Conservation (phyloP, 306 rosid species). For the Rosa rugosa region DNA sequence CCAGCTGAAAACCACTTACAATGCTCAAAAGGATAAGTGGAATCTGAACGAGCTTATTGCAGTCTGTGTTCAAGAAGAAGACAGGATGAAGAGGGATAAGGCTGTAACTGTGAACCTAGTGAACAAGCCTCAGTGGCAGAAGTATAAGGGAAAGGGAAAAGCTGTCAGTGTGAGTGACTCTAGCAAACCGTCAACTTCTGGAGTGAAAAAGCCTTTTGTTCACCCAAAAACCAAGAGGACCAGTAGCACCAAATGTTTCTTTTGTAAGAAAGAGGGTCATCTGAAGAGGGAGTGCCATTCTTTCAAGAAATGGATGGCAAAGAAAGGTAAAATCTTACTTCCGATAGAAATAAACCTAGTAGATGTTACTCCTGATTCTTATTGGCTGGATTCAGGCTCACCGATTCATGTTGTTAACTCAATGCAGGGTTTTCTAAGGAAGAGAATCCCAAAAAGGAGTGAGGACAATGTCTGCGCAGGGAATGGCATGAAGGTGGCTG, state of each 20-base stretch:
- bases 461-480: background rate
- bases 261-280: background rate
- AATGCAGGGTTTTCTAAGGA: background rate
- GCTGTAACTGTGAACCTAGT: too few species aligned
- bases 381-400: background rate
- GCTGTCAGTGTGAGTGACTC: background rate
- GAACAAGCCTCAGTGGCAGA: background rate
- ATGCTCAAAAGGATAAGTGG: background rate
- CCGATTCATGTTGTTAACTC: background rate
- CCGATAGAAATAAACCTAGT: background rate
- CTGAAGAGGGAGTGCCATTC: background rate
- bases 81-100: background rate
- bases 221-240: background rate
- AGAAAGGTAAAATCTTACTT: background rate
- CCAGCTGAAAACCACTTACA: background rate
- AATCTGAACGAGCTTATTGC: background rate
- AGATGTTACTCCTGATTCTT: background rate
- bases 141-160: background rate
- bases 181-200: background rate
- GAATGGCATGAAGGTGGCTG: background rate
- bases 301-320: background rate
- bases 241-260: background rate
- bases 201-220: background rate
- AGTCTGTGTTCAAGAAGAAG: background rate
- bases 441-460: background rate